These are phyloP conservation scores for Ceratorhiza oryzae-sativae DNA, from an alignment of 1,284 basidiomycete species.

Conservation along the genomic window DNA sequence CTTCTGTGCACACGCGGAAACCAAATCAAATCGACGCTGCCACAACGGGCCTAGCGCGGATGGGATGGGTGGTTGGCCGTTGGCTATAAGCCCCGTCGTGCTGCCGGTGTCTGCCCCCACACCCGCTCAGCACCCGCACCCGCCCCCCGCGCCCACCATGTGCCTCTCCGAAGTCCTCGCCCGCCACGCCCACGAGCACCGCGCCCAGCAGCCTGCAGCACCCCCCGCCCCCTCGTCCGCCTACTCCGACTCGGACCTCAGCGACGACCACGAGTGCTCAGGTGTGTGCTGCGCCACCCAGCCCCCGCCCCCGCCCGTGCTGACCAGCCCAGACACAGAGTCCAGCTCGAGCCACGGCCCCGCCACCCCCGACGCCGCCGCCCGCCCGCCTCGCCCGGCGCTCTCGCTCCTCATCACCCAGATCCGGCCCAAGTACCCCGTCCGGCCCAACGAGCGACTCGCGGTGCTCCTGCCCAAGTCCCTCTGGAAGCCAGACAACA, in stretches of 20 bases:
- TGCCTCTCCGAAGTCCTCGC: slow-evolving; percentile 38
- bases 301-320: background rate
- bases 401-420: slow-evolving; percentile 34
- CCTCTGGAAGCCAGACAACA: slow-evolving; percentile 76
- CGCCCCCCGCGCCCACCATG: slow-evolving; percentile 14
- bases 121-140: slow-evolving; percentile 5
- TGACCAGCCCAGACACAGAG: background rate
- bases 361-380: slow-evolving; percentile 16
- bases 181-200: slow-evolving; percentile 35
- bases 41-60: slow-evolving; percentile 25
- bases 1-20: slow-evolving; percentile 32
- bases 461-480: slow-evolving; percentile 71
- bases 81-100: slow-evolving; percentile 20
- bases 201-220: background rate
- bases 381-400: background rate
- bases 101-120: background rate
- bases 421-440: slow-evolving; percentile 28
- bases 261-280: background rate
- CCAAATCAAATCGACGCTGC: slow-evolving; percentile 27
- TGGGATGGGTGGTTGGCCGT: background rate
- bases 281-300: slow-evolving; percentile 6
- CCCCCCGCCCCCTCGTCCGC: slow-evolving; percentile 4
- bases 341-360: slow-evolving; percentile 17
- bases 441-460: slow-evolving; percentile 67
- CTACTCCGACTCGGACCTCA: slow-evolving; percentile 23